Evolutionary conservation across 2,329 filamentous ascomycete species (phyloP), one percentile per base, ranked within the genome.

Genomic region (Sclerotinia trifoliorum): DNA sequence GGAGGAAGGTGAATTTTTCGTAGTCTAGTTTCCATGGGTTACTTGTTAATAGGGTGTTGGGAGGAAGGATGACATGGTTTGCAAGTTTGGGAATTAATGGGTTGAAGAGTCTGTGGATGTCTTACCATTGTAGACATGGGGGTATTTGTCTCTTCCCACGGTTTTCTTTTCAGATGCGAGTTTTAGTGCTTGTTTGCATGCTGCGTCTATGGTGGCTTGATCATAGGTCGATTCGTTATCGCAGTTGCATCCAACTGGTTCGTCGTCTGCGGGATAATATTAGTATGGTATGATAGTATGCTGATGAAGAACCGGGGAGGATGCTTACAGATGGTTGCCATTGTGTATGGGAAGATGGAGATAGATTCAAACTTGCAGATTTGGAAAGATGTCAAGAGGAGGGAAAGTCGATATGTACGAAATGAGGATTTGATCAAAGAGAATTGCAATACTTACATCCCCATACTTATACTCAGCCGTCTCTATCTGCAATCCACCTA

Each of bases 41-140:
- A 48, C 11, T 21, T 13, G 39, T 66, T 44, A 65, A 6, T 44
- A 3, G 10, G 10, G 4, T 17, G 39, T 24, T 48, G 19, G 15
- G 29, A 46, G 29, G 26, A 32, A 21, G 24, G 5, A 11, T 24
- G 21, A 4, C 3, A 46, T 29, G 15, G 35, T 15, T 8, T 5
- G 35, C 11, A 10, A 29, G 44, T n/a, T 15, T 13, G 15, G 39
- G 15, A 24, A n/a, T n/a, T n/a, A n/a, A 42, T 17, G 54, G 55
- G 10, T 42, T 42, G 39, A 39, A 35, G 24, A 15, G 39, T 44
- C 21, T 6, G 24, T 13, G 21, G n/a, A 11, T 13, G 7, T n/a
- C 46, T 21, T 11, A 72, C 70, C 76, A 61, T 78, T 76, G 68
- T 78, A 78, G 17, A 68, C 73, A 67, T 78, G 77, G 3, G 77